Conservation (phyloP, 768 basidiomycete genomes). For the Leccinum barrowsii region DNA sequence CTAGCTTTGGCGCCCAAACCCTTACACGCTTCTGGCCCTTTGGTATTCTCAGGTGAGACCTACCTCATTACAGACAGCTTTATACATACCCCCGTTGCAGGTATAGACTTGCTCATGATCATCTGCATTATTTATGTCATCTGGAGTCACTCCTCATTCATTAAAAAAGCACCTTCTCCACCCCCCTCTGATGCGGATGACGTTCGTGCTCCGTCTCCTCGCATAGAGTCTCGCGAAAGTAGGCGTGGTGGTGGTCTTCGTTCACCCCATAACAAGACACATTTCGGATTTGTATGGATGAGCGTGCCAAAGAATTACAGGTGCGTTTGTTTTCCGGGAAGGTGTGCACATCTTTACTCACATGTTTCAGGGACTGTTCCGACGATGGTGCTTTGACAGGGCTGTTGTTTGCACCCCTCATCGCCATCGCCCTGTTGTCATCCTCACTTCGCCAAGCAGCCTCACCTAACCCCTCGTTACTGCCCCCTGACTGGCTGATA, state of each 20-base stretch:
- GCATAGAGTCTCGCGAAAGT: conserved; percentile 45
- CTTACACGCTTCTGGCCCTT: conserved; percentile 32
- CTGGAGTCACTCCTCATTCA: conserved; percentile 55
- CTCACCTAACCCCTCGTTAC: conserved; percentile 28
- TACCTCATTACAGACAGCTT: not conserved
- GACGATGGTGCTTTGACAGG: conserved; percentile 89
- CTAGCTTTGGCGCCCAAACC: conserved; percentile 12
- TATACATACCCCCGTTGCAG: conserved; percentile 32
- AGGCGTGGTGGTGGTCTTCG: conserved; percentile 35
- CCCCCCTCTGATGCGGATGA: conserved; percentile 19
- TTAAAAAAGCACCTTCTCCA: conserved; percentile 18
- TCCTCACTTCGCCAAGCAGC: conserved; percentile 42
- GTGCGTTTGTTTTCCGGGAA: conserved; percentile 34
- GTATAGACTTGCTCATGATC: conserved; percentile 53
- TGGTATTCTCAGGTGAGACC: conserved; percentile 50
- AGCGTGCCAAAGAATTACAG: conserved; percentile 86
- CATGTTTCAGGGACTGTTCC: conserved; percentile 55
- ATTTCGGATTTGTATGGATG: conserved; percentile 83
- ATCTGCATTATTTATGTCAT: conserved; percentile 57
- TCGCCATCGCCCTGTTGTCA: conserved; percentile 66
- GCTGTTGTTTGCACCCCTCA: conserved; percentile 77
- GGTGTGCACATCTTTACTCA: conserved; percentile 7
- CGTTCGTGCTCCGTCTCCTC: conserved; percentile 37
- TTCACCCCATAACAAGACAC: conserved; percentile 38
- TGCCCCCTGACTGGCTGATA: conserved; percentile 72